Evolutionary conservation across 2,329 filamentous ascomycete genomes (phyloP).

Genomic region (Venturia asperata): DNA sequence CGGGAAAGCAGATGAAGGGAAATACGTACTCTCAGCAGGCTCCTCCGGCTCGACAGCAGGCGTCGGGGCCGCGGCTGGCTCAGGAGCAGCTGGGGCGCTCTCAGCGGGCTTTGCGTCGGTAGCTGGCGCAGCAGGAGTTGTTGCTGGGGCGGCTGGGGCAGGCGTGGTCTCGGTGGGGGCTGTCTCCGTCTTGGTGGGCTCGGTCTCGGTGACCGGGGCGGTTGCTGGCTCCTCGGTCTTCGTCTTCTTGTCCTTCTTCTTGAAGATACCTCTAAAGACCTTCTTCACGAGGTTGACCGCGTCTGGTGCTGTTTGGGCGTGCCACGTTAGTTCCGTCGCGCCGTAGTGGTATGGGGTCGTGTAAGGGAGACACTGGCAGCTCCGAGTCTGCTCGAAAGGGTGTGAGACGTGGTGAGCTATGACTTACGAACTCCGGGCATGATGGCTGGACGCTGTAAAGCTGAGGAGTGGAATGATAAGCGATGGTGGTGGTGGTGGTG

Average conservation of each 20-base stretch:
- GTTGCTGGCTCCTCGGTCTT: slow-evolving; percentile 6
- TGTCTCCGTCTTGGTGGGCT: slow-evolving; percentile 17
- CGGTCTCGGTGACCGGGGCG: slow-evolving; percentile 8
- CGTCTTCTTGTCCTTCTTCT: slow-evolving; percentile 19
- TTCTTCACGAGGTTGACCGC: slow-evolving; percentile 15
- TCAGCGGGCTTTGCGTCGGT: slow-evolving; percentile 12
- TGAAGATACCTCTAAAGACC: slow-evolving; percentile 15
- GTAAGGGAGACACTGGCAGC: background rate
- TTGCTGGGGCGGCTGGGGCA: slow-evolving; percentile 3
- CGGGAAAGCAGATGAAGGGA: background rate
- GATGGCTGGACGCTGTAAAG: background rate
- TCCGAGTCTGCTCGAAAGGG: background rate
- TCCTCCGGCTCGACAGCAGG: slow-evolving; percentile 3
- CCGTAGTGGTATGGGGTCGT: background rate
- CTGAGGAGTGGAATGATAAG: slow-evolving; percentile 2
- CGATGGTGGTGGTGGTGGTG: background rate
- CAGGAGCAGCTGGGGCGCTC: slow-evolving; percentile 9
- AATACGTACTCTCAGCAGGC: slow-evolving; percentile 9
- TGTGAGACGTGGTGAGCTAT: background rate
- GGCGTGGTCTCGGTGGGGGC: slow-evolving; percentile 14
- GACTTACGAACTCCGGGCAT: slow-evolving; percentile 16
- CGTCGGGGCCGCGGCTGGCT: background rate
- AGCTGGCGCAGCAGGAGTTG: slow-evolving; percentile 11
- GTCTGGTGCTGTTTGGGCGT: slow-evolving; percentile 7
- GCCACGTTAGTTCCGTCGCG: slow-evolving; percentile 11